Conservation (phyloP, 129 eudicot species). For the Logfia minima region DNA sequence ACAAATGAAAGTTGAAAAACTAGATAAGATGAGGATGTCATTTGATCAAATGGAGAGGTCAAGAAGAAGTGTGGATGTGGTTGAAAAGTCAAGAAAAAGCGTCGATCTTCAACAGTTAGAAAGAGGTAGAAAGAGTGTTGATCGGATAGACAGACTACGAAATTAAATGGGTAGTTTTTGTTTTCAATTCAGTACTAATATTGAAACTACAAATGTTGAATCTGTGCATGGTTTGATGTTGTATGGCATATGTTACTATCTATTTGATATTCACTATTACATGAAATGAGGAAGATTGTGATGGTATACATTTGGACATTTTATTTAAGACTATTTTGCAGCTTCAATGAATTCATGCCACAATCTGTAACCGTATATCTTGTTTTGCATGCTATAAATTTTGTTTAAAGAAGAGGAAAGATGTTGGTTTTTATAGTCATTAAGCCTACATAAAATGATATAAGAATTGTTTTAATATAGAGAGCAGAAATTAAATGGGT, state of each 20-base stretch:
- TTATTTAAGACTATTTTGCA: neutral
- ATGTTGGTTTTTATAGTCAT: neutral
- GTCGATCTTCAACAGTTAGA: constrained; percentile 68
- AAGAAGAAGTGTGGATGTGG: constrained; percentile 75
- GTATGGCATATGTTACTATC: constrained; percentile 27
- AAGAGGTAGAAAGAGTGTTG: constrained; percentile 82
- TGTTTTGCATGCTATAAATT: too few relatives aligned
- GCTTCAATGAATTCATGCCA: neutral
- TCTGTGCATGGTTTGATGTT: constrained; percentile 43
- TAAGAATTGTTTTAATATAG: too few relatives aligned
- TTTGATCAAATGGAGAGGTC: constrained; percentile 81
- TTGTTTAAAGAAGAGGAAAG: neutral
- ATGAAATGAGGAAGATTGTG: constrained; percentile 25
- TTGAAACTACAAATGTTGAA: constrained; percentile 34
- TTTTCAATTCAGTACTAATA: constrained; percentile 12
- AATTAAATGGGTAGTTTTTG: constrained; percentile 31
- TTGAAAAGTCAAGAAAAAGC: constrained; percentile 65
- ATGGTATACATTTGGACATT: constrained; percentile 6
- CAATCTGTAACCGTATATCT: too few relatives aligned
- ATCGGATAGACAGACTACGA: constrained; percentile 65
- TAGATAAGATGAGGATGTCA: constrained; percentile 60
- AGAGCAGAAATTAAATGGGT: too few relatives aligned
- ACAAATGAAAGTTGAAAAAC: constrained; percentile 42
- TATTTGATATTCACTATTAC: constrained; percentile 14
- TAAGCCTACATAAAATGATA: too few relatives aligned